Percentiles rank a stretch among this genome's conserved stretches.
These are phyloP conservation scores for Amanita jacksonii DNA, from an alignment of 768 basidiomycete species.

Conservation along the genomic window DNA sequence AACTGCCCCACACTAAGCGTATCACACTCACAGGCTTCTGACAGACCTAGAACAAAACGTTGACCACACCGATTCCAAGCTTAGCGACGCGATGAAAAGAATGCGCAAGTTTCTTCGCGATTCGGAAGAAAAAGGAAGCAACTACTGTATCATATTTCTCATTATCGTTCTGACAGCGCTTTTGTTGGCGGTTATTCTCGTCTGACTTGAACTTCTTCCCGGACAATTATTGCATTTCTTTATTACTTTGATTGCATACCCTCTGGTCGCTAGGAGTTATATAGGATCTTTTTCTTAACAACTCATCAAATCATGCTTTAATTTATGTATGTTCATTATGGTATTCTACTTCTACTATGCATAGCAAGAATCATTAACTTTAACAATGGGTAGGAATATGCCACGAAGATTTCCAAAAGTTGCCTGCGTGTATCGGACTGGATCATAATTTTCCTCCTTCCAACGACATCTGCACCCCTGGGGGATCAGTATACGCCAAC, in stretches of 20 bases:
- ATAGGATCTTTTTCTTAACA: too few species aligned
- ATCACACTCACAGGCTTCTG: slow-evolving; percentile 51
- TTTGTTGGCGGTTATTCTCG: slow-evolving; percentile 69
- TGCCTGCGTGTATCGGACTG: too few species aligned
- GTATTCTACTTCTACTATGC: too few species aligned
- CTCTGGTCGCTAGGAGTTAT: too few species aligned
- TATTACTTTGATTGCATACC: neutral
- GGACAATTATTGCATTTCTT: neutral
- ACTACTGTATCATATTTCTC: slow-evolving; percentile 83
- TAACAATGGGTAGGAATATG: too few species aligned
- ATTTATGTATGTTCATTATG: too few species aligned
- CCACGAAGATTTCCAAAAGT: too few species aligned
- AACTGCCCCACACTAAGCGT: neutral
- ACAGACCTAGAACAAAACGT: slow-evolving; percentile 70
- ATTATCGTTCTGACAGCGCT: slow-evolving; percentile 72
- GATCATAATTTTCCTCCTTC: too few species aligned
- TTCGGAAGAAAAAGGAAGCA: slow-evolving; percentile 84
- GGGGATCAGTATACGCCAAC: neutral
- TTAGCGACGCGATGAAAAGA: slow-evolving; percentile 53
- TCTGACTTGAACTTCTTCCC: slow-evolving; percentile 28
- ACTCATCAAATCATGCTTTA: too few species aligned
- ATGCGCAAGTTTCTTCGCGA: slow-evolving; percentile 78
- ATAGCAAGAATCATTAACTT: too few species aligned
- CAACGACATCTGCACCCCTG: slow-evolving; percentile 2
- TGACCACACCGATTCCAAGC: slow-evolving; percentile 55